Percentiles rank a stretch among this genome's conserved stretches.
phyloP scores from a whole-genome alignment of 2,329 filamentous ascomycete species.

The Pseudogymnoascus sp. region DNA sequence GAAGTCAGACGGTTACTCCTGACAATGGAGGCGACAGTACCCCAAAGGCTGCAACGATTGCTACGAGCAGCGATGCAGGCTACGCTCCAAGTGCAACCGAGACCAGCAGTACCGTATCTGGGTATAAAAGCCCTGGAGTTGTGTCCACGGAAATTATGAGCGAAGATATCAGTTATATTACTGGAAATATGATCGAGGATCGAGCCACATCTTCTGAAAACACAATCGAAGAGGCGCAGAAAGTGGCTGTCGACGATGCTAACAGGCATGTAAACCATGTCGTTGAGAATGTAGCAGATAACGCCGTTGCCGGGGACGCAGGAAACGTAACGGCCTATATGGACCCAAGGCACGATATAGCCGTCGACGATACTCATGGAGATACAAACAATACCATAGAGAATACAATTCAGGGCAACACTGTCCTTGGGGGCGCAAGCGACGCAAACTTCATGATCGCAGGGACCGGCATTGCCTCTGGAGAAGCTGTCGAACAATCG shows the following conservation, averaged over 20 bases:
- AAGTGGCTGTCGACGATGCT: background rate
- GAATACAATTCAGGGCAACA: background rate
- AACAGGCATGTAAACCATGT: background rate
- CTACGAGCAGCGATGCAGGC: background rate
- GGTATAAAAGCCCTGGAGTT: background rate
- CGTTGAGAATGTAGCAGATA: background rate
- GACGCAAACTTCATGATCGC: background rate
- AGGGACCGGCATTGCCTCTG: background rate
- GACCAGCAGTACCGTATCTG: background rate
- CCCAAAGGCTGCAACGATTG: too few relatives aligned
- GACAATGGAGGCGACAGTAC: background rate
- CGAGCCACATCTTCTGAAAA: background rate
- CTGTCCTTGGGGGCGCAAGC: background rate
- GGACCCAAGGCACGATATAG: background rate
- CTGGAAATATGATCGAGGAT: background rate
- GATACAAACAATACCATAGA: background rate
- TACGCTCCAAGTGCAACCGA: background rate
- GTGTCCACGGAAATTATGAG: background rate
- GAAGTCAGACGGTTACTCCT: background rate
- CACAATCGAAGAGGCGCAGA: background rate
- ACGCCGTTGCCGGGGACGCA: background rate
- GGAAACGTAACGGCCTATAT: background rate
- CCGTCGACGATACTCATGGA: background rate
- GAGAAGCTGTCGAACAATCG: background rate
- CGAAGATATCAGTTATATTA: background rate